Percentiles rank a stretch among this genome's conserved stretches.
Conservation (phyloP, 768 basidiomycete species). For the Trametes maxima region DNA sequence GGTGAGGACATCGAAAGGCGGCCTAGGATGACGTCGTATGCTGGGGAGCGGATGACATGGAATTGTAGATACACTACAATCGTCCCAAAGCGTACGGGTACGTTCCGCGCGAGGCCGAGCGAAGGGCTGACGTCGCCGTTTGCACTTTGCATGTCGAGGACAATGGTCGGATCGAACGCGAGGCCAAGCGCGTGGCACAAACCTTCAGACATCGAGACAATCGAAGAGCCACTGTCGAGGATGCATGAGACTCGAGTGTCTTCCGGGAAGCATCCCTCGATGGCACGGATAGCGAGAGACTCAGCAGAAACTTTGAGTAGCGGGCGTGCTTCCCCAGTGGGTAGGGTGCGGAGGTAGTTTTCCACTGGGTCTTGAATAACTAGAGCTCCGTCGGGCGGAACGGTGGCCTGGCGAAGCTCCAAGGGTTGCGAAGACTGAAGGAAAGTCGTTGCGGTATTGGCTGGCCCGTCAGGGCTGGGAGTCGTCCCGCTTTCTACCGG, state of each 20-base stretch:
- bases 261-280: conserved; percentile 16
- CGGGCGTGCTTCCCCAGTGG: not conserved
- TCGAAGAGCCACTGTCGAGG: too few relatives aligned
- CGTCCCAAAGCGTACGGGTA: conserved; percentile 12
- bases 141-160: conserved; percentile 21
- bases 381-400: conserved; percentile 9
- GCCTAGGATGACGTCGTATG: conserved; percentile 15
- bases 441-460: too few relatives aligned
- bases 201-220: conserved; percentile 28
- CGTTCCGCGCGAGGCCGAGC: conserved; percentile 23
- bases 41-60: conserved; percentile 9
- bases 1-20: conserved; percentile 16
- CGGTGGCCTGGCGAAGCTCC: too few relatives aligned
- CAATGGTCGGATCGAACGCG: conserved; percentile 14
- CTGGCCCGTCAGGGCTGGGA: too few relatives aligned
- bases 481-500: too few relatives aligned
- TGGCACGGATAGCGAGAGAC: conserved; percentile 20
- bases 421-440: too few relatives aligned
- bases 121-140: conserved; percentile 15
- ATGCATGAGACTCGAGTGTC: conserved; percentile 12
- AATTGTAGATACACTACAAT: conserved; percentile 12
- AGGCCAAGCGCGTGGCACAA: conserved; percentile 20
- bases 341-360: conserved; percentile 1
- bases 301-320: conserved; percentile 14
- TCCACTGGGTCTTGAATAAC: conserved; percentile 20